phyloP scores from a whole-genome alignment of 2,329 filamentous ascomycete genomes.

The Orbilia ellipsospora region DNA sequence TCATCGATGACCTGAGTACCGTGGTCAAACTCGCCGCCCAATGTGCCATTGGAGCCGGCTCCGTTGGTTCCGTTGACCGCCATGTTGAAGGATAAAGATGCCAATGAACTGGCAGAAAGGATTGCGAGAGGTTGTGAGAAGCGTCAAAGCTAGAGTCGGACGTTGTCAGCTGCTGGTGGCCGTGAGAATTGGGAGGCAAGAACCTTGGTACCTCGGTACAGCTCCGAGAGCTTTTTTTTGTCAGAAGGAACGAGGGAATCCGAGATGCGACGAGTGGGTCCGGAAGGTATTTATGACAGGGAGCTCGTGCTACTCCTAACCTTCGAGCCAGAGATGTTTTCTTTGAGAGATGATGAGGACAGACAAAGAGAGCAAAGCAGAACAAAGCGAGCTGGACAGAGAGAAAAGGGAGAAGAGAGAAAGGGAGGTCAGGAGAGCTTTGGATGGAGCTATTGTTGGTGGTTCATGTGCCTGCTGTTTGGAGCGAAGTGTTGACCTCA shows the following conservation, averaged over 20 bases:
- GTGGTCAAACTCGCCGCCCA: conserved; percentile 80
- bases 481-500: conserved; percentile 43
- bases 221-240: conserved; percentile 17
- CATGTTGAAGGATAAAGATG: conserved; percentile 18
- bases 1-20: conserved; percentile 97
- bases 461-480: conserved; percentile 41
- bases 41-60: conserved; percentile 74
- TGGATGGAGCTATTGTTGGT: conserved; percentile 6
- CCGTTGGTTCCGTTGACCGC: conserved; percentile 84
- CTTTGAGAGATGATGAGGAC: conserved; percentile 7
- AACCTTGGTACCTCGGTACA: conserved; percentile 33
- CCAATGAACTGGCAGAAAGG: background rate
- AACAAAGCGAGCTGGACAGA: background rate
- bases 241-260: background rate
- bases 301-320: conserved; percentile 9
- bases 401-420: background rate
- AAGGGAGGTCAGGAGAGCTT: conserved; percentile 40
- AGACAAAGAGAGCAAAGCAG: conserved; percentile 1
- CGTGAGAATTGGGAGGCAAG: conserved; percentile 7
- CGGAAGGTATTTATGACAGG: no score
- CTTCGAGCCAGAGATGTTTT: background rate
- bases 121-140: background rate
- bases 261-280: background rate
- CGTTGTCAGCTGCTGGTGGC: conserved; percentile 28
- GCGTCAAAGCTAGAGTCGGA: conserved; percentile 3